These are phyloP conservation scores for Didymella segeticola DNA, from an alignment of 2,329 filamentous ascomycete species.

Conservation along the genomic window DNA sequence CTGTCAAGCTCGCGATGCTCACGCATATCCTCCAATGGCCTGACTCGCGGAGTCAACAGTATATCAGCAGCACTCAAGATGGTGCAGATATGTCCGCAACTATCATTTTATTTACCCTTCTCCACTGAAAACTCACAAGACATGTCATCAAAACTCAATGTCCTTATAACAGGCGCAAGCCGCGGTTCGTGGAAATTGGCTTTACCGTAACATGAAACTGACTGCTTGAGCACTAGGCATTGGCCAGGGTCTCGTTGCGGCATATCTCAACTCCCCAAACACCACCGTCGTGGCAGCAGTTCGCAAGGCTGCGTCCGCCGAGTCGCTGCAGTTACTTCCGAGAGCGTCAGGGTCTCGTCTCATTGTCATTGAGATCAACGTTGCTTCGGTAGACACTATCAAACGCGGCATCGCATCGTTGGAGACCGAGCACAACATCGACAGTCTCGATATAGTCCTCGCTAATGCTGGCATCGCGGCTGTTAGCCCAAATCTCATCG, in stretches of 20 bases:
- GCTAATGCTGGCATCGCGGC: slow-evolving; percentile 22
- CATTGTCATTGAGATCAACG: slow-evolving; percentile 18
- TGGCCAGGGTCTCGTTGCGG: slow-evolving; percentile 43
- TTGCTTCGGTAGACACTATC: slow-evolving; percentile 30
- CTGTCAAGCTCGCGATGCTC: background rate
- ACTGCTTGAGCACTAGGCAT: slow-evolving; percentile 32
- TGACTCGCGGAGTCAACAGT: background rate
- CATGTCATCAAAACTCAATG: slow-evolving; percentile 10
- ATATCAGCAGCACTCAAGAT: background rate
- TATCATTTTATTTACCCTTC: background rate
- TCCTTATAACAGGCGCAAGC: slow-evolving; percentile 45
- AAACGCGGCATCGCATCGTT: slow-evolving; percentile 31
- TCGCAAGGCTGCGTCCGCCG: slow-evolving; percentile 38
- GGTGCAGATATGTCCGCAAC: background rate
- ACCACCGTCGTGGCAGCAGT: slow-evolving; percentile 52
- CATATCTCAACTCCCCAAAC: slow-evolving; percentile 48
- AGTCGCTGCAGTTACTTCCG: slow-evolving; percentile 34
- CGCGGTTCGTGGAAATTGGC: slow-evolving; percentile 29
- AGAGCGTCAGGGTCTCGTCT: slow-evolving; percentile 21
- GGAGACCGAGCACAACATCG: slow-evolving; percentile 13
- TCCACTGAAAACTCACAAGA: background rate
- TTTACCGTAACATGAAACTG: slow-evolving; percentile 14
- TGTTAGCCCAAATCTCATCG: background rate
- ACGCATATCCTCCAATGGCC: background rate
- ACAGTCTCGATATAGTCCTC: slow-evolving; percentile 4